These are phyloP conservation scores for Termitomyces sp. DNA, from an alignment of 768 basidiomycete species.

Conservation along the genomic window DNA sequence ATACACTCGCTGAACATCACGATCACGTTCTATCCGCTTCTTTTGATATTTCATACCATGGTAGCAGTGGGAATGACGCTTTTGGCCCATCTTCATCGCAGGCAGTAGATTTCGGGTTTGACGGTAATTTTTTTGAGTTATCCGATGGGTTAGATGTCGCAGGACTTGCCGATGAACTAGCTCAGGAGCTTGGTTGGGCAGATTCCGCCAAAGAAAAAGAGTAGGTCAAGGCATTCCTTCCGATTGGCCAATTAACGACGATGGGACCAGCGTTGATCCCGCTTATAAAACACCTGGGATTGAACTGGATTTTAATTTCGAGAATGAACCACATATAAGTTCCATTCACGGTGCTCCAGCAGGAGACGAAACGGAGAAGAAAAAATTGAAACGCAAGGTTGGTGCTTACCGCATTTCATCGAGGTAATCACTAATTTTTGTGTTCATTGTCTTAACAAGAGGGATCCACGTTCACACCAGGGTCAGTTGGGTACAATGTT, in stretches of 20 bases:
- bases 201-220: conserved; percentile 22
- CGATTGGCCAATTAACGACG: not conserved
- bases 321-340: conserved; percentile 6
- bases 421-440: not conserved
- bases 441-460: not conserved
- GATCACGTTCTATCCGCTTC: conserved; percentile 63
- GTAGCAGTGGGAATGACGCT: conserved; percentile 22
- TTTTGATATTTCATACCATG: conserved; percentile 56
- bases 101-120: conserved; percentile 40
- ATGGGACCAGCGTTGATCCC: not conserved
- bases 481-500: not conserved
- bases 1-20: conserved; percentile 70
- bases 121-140: conserved; percentile 47
- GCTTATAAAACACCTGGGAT: not conserved
- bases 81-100: conserved; percentile 53
- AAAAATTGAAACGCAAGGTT: conserved; percentile 1
- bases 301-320: conserved; percentile 20
- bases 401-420: not conserved
- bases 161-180: conserved; percentile 70
- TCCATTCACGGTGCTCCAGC: not conserved
- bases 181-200: conserved; percentile 73
- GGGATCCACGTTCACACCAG: not conserved
- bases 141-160: conserved; percentile 54
- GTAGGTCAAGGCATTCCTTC: conserved; percentile 7
- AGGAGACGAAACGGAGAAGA: not conserved